Percentiles rank a stretch among this genome's conserved stretches.
phyloP scores from a whole-genome alignment of 352 stramenopile genomes.

The Phytophthora parvispora region DNA sequence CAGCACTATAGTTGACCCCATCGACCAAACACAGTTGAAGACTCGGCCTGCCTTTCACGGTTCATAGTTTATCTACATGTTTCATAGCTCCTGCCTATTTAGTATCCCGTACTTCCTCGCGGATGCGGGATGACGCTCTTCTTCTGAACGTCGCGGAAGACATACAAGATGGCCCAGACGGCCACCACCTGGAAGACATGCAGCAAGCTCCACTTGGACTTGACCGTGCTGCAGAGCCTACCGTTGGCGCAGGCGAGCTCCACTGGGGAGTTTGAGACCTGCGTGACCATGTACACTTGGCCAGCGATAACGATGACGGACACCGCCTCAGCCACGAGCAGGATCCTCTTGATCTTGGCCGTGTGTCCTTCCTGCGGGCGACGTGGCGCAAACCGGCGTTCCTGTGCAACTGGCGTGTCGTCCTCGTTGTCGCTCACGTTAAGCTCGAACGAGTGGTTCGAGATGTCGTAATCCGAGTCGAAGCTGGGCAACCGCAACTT shows the following conservation, averaged over 20 bases:
- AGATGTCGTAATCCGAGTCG: constrained; percentile 24
- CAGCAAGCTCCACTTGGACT: constrained; percentile 27
- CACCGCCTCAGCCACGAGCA: constrained; percentile 26
- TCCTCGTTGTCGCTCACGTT: constrained; percentile 32
- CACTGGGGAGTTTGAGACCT: constrained; percentile 7
- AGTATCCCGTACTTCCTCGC: constrained; percentile 13
- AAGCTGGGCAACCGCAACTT: constrained; percentile 18
- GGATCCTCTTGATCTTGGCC: constrained; percentile 38
- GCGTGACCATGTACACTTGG: constrained; percentile 29
- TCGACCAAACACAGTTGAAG: neutral
- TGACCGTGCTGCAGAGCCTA: constrained; percentile 14
- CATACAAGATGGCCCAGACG: constrained; percentile 32
- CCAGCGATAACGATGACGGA: constrained; percentile 29
- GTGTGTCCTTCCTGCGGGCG: constrained; percentile 30
- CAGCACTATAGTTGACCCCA: no score
- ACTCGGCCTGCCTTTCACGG: neutral
- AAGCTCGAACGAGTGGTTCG: constrained; percentile 32
- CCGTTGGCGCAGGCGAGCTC: constrained; percentile 45
- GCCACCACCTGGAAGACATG: constrained; percentile 39
- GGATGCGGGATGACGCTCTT: constrained; percentile 29
- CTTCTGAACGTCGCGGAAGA: constrained; percentile 44
- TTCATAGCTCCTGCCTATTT: constrained; percentile 1
- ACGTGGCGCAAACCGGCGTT: constrained; percentile 10
- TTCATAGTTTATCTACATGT: neutral
- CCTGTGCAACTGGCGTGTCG: constrained; percentile 9